Evolutionary conservation across 1,284 basidiomycete genomes (phyloP).

Genomic region (Xerocomus amazonicus): DNA sequence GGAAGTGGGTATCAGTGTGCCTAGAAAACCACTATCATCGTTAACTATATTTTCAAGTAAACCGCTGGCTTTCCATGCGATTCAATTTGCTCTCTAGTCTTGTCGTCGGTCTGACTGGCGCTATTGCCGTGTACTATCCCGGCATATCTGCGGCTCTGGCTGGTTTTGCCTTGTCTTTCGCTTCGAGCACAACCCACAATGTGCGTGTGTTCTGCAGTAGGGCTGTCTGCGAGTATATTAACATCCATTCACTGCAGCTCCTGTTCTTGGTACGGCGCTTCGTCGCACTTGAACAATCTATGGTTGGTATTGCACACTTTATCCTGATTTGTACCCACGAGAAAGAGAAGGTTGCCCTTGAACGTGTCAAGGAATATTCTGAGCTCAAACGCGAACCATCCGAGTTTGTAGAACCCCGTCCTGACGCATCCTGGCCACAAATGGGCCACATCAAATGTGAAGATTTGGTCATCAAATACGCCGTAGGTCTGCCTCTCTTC

Average conservation of each 20-base stretch:
- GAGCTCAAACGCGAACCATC: conserved; percentile 74
- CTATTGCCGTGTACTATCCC: conserved; percentile 66
- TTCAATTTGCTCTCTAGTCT: conserved; percentile 79
- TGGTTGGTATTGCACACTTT: conserved; percentile 49
- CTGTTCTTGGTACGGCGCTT: conserved; percentile 62
- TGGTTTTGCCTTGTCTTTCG: conserved; percentile 83
- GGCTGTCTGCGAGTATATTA: conserved; percentile 20
- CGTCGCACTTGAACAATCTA: conserved; percentile 86
- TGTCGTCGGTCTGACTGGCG: conserved; percentile 70
- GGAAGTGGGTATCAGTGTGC: conserved; percentile 46
- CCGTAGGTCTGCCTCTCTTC: conserved; percentile 47
- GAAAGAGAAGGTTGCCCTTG: conserved; percentile 69
- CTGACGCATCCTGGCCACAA: conserved; percentile 78
- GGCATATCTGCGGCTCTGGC: conserved; percentile 74
- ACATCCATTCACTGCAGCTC: conserved; percentile 35
- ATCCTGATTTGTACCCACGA: conserved; percentile 4
- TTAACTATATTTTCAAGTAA: conserved; percentile 44
- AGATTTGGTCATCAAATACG: conserved; percentile 83
- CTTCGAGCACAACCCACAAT: conserved; percentile 70
- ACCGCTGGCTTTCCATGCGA: conserved; percentile 76
- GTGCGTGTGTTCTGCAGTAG: conserved; percentile 40
- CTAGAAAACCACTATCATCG: not conserved
- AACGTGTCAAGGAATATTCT: conserved; percentile 89
- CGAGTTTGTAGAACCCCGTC: conserved; percentile 84
- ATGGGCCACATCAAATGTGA: conserved; percentile 77